Percentiles rank a stretch among this genome's conserved stretches.
Evolutionary conservation across 2,329 filamentous ascomycete species (phyloP).

Genomic region (Sclerotinia borealis): DNA sequence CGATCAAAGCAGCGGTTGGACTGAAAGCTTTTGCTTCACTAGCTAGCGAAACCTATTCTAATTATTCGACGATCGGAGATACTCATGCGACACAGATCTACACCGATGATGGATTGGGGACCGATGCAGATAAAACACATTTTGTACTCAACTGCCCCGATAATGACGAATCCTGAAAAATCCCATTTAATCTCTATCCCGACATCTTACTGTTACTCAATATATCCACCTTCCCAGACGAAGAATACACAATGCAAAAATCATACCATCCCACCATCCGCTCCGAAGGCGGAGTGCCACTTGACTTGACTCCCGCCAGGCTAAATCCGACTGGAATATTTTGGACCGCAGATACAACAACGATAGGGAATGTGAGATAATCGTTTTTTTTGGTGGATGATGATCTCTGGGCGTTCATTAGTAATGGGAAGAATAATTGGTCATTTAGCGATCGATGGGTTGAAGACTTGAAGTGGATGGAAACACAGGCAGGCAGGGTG

Average conservation of each 20-base stretch:
- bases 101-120: conserved; percentile 60
- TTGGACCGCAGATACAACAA: conserved; percentile 25
- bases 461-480: not conserved
- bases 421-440: conserved; percentile 3
- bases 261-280: conserved; percentile 35
- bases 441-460: not conserved
- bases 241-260: conserved; percentile 34
- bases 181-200: conserved; percentile 55
- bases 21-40: conserved; percentile 75
- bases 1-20: conserved; percentile 77
- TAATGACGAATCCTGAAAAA: conserved; percentile 52
- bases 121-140: conserved; percentile 37
- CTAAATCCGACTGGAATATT: conserved; percentile 41
- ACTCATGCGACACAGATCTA: conserved; percentile 70
- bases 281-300: conserved; percentile 35
- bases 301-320: conserved; percentile 37
- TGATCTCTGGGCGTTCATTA: not conserved
- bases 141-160: conserved; percentile 29
- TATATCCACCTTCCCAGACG: conserved; percentile 34
- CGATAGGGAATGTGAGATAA: not conserved
- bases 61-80: conserved; percentile 57
- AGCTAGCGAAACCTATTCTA: conserved; percentile 52
- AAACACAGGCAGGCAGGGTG: not conserved
- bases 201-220: conserved; percentile 36
- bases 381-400: not conserved